phyloP scores from a whole-genome alignment of 192 early-diverging fungal species.

The Physocladia obscura region DNA sequence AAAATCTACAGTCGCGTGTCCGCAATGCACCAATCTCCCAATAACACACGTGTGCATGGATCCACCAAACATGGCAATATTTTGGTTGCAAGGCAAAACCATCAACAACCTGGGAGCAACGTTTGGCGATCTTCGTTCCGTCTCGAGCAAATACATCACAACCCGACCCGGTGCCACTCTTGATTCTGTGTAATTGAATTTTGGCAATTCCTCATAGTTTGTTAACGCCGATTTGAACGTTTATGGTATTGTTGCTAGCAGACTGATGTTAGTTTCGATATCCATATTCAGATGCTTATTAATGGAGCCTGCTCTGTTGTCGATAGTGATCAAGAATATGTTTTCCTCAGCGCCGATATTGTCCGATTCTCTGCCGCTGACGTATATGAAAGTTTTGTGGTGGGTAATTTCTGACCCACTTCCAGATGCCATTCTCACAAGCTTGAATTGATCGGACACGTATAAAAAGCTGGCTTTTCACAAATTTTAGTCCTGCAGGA shows the following conservation, averaged over 20 bases:
- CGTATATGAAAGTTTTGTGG: neutral
- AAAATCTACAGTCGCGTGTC: no score
- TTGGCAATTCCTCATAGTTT: neutral
- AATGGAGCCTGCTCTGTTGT: neutral
- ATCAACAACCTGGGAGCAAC: neutral
- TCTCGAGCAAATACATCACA: neutral
- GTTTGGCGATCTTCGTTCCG: neutral
- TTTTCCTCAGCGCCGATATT: neutral
- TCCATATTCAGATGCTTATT: neutral
- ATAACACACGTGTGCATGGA: neutral
- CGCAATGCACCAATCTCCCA: neutral
- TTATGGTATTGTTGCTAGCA: neutral
- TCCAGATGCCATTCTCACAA: neutral
- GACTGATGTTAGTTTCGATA: neutral
- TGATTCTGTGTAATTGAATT: neutral
- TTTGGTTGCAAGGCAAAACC: neutral
- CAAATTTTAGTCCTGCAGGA: neutral
- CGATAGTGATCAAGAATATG: neutral
- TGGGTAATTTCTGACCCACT: neutral
- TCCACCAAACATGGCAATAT: neutral
- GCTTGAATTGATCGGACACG: neutral
- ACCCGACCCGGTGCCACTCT: neutral
- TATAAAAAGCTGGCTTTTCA: neutral
- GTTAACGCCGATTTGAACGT: neutral
- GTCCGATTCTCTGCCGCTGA: neutral